Base-by-base conservation (phyloP, 768 basidiomycete genomes). In the Collybiopsis luxurians region DNA sequence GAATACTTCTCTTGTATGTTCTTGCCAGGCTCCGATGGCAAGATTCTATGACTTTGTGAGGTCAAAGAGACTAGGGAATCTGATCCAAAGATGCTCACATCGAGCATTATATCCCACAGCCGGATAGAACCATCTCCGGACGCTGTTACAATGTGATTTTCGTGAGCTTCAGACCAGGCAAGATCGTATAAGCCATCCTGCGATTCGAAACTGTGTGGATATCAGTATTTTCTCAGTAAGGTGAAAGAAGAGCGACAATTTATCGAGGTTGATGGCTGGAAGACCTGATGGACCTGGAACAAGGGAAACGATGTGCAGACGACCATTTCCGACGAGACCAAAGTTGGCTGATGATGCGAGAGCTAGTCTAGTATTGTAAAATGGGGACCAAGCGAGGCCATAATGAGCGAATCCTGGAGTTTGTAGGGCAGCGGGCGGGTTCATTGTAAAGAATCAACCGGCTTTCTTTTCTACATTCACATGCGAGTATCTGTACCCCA, bases 111-210 rank as follows among this genome's bases (percentile, higher is more conserved):
- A 68, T 98, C 96, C 91, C 95, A 98, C 28, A 98, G 74, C 67
- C 86, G 86, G 65, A 97, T 80, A 13, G 91, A 89, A 2, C 95
- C 95, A 65, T 97, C 93, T 45, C 93, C 96, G 9, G 92, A 94
- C 0, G 84, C 90, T 1, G 92, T 86, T 2, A 90, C 87, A 36
- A 98, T 72, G 67, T 98, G 96, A 66, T 96, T 94, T 74, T 96
- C 95, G 71, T 97, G 92, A 30, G 85, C 71, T 73, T 98, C 96
- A 34, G 92, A 95, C 95, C 95, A 98, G 0, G 95, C 93, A 47
- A 94, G 75, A 65, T 95, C 94, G 68, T 89, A 95, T 7, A 95
- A 71, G 0, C 89, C 91, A 65, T 96, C 95, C 69, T 94, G 92
- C 0, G 92, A 86, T 67, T 95, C 92, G 64, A 87, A 96, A 59